Base-by-base conservation (phyloP, 2,329 filamentous ascomycete genomes). In the Penicillium sumatraense region DNA sequence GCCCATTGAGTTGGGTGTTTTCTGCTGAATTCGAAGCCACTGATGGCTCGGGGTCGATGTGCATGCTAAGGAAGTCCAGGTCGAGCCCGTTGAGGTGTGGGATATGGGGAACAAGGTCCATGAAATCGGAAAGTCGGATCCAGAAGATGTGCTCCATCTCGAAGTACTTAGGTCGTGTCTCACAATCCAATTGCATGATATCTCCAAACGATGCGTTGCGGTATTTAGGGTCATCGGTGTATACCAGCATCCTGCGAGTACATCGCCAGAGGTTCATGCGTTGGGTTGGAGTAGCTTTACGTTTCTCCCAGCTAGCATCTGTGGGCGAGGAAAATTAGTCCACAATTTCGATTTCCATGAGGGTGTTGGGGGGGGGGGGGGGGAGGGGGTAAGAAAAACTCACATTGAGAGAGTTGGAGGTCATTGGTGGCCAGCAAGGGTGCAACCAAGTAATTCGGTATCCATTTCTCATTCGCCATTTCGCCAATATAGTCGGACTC, bases 91-190 rank as follows among this genome's bases (percentile, higher is more conserved):
- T 68, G 16, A 81, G 73, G 64, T 81, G 79, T 27, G 76, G 75
- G 58, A 79, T 72, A 57, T 78, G 76, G 23, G 78, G 77, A 44
- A 80, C 73, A 33, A 80, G 73, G 55, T 80, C 77, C 70, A 77
- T 75, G 62, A 81, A 81, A 65, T 80, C 79, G 40, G 78, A 78
- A 48, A 80, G 73, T 71, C 75, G 78, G 56, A 81, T 74, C 79
- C 79, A 81, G 60, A 81, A 81, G 45, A 81, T 68, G 68, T 78
- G 78, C 53, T 79, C 73, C 76, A 81, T 78, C 24, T 71, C 71
- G 59, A 77, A 76, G 67, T 80, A 81, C 63, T 79, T 81, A 23
- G 75, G 75, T 48, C 71, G 66, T 21, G 75, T 77, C 62, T 78
- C 76, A 46, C 67, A 69, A 64, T 79, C 75, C 58, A 74, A 68